Conservation (phyloP, 2,329 filamentous ascomycete genomes). For the Trichoderma sp. region DNA sequence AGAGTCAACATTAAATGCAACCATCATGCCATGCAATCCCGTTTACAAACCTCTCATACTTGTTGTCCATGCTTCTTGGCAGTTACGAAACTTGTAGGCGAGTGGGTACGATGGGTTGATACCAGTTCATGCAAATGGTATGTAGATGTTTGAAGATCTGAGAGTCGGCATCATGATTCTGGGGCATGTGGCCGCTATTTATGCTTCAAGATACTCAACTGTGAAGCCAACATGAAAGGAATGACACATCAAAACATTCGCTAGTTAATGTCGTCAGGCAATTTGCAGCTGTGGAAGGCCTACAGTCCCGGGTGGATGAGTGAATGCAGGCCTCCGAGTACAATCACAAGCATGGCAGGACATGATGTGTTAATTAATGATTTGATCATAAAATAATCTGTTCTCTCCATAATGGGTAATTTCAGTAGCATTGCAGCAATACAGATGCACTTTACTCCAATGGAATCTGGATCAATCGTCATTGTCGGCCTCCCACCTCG, state of each 20-base stretch:
- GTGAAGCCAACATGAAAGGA: not conserved
- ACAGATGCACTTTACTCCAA: not conserved
- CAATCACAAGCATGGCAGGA: not conserved
- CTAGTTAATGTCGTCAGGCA: not conserved
- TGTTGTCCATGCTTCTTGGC: not conserved
- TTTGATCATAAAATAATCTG: not conserved
- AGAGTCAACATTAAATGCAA: not conserved
- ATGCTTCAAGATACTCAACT: not conserved
- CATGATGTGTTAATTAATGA: not conserved
- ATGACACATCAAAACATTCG: not conserved
- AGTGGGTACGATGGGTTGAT: not conserved
- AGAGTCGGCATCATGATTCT: not conserved
- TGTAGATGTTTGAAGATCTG: not conserved
- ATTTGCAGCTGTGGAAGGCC: not conserved
- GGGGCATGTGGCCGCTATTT: not conserved
- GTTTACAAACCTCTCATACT: not conserved
- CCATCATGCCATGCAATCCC: not conserved
- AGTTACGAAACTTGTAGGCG: not conserved
- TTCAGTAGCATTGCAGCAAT: not conserved
- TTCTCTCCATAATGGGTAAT: not conserved
- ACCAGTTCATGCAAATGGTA: too few relatives aligned
- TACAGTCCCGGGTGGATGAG: not conserved
- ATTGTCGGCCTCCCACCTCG: not conserved
- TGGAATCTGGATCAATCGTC: not conserved
- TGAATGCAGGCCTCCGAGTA: not conserved